A percentile compares a stretch with the other conserved stretches of the same genome.
phyloP scores from a whole-genome alignment of 306 rosid species.

The Trichosanthes cucumerina region DNA sequence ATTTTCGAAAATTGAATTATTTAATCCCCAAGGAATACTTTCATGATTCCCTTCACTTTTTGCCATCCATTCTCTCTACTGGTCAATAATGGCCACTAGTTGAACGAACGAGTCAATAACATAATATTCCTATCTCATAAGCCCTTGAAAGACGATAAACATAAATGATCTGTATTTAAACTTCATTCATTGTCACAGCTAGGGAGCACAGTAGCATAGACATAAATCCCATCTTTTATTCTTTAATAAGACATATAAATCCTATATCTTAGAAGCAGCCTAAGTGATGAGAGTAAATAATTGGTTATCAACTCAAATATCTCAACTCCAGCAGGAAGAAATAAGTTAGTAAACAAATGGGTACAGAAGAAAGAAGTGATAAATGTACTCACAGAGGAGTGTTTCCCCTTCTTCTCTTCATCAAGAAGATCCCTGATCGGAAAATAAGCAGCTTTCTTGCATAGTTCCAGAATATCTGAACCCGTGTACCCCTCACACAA shows the following conservation, averaged over 20 bases:
- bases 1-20: background rate
- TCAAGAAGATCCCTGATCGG: slow-evolving; percentile 77
- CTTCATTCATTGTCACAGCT: background rate
- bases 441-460: slow-evolving; percentile 95
- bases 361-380: background rate
- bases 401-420: slow-evolving; percentile 63
- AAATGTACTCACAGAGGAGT: slow-evolving; percentile 49
- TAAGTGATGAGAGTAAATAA: background rate
- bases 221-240: background rate
- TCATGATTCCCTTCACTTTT: background rate
- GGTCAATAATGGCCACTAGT: background rate
- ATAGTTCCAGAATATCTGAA: slow-evolving; percentile 88
- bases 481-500: slow-evolving; percentile 84
- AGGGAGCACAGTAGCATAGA: slow-evolving; percentile 1
- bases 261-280: background rate
- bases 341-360: background rate
- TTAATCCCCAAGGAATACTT: background rate
- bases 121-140: background rate
- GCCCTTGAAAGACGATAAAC: background rate
- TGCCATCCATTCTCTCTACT: background rate
- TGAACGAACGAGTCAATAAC: background rate
- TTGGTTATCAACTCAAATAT: background rate
- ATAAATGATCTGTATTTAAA: background rate
- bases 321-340: background rate
- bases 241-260: background rate